Base-by-base conservation (phyloP, 176 grass and related monocot genomes). In the Lolium multiflorum region DNA sequence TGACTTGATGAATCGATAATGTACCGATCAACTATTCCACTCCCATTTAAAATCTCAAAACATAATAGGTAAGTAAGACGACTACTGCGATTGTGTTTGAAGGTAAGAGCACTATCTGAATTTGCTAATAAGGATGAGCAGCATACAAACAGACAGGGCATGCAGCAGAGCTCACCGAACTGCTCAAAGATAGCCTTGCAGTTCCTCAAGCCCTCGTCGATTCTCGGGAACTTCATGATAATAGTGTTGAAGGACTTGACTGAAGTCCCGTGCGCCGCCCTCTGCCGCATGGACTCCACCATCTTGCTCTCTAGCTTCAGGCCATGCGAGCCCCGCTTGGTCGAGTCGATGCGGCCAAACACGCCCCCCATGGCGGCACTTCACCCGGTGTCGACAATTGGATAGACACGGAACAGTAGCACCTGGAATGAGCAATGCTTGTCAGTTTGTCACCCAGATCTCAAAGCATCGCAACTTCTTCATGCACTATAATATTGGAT, bases 171-270 rank as follows among this genome's bases (percentile, higher is more conserved):
- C 94, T 92, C 78, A 98, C 97, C 97, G 79, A 98, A 98, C 78
- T 94, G 94, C 72, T 98, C 74, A 25, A 98, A 96, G 67, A 92
- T 94, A 35, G 90, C 82, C 89, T 98, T 98, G 97, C 94, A 96
- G 12, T 96, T 96, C 68, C 94, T 89, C 18, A 98, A 89, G 31
- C 90, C 94, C 78, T 98, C 87, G 0, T 96, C 94, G 24, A 96
- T 96, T 78, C 89, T 98, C 7, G 92, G 94, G 37, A 98, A 98
- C 81, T 98, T 96, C 90, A 98, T 85, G 64, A 96, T 92, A 13
- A 98, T 89, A 41, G 87, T 90, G 59, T 98, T 63, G 60, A 98
- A 98, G 7, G 93, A 94, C 43, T 88, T 98, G 71, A 98, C 71
- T 0, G 85, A 87, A 77, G 90, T 94, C 75, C 97, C 97, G 14